phyloP scores from a whole-genome alignment of 306 rosid species.

The Quercus cerris region DNA sequence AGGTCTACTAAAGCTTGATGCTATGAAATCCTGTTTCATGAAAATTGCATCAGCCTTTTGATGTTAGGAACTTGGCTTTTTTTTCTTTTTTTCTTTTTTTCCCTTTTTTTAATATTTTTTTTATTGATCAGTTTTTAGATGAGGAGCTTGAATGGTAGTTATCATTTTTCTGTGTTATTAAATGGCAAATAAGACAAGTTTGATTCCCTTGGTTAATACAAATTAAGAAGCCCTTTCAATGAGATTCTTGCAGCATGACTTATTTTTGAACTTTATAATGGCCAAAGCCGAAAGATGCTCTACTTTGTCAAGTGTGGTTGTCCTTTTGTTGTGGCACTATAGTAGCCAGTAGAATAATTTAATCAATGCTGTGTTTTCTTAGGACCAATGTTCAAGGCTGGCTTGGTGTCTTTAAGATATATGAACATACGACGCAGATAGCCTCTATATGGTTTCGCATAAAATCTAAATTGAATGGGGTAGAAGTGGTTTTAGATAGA shows the following conservation, averaged over 20 bases:
- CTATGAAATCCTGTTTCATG: background rate
- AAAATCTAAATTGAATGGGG: too few species aligned
- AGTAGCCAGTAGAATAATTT: too few species aligned
- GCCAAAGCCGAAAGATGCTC: background rate
- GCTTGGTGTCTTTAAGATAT: background rate
- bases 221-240: constrained; percentile 6
- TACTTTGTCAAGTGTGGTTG: background rate
- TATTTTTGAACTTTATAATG: background rate
- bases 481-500: too few species aligned
- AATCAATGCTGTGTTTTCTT: too few species aligned
- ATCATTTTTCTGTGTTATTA: constrained; percentile 26
- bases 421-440: background rate
- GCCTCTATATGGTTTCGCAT: background rate
- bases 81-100: background rate
- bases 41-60: background rate
- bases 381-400: background rate
- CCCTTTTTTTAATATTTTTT: background rate
- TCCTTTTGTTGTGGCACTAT: too few species aligned
- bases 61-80: constrained; percentile 18
- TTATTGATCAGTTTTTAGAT: constrained; percentile 22
- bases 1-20: constrained; percentile 66
- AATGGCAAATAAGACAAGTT: constrained; percentile 10
- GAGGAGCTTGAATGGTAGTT: constrained; percentile 23
- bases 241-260: background rate
- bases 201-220: constrained; percentile 22